These are phyloP conservation scores for Sclerotinia minor DNA, from an alignment of 2,329 filamentous ascomycete genomes.

Conservation along the genomic window DNA sequence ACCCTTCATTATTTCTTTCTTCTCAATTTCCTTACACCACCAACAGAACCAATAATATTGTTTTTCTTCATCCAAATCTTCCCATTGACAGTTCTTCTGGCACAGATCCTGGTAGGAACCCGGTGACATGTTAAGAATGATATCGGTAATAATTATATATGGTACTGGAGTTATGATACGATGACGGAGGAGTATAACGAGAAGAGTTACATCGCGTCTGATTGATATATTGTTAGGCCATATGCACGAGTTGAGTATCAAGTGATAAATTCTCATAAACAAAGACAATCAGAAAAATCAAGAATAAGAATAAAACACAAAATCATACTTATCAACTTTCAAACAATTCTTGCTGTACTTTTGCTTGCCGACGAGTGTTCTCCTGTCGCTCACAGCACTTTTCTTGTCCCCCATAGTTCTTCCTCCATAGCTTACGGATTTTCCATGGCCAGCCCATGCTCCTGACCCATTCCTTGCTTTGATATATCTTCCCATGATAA, in stretches of 20 bases:
- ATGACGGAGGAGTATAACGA: slow-evolving; percentile 31
- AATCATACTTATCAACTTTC: not conserved
- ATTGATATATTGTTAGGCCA: not conserved
- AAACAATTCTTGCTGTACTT: not conserved
- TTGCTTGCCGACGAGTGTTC: not conserved
- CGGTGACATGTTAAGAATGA: slow-evolving; percentile 22
- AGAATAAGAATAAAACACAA: not conserved
- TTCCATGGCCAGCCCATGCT: not conserved
- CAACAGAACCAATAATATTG: slow-evolving; percentile 9
- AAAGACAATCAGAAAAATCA: not conserved
- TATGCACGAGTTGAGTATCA: not conserved
- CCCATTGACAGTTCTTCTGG: not conserved
- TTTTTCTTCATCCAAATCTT: slow-evolving; percentile 8
- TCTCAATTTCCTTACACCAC: slow-evolving; percentile 15
- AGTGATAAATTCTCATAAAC: not conserved
- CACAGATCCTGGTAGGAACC: not conserved
- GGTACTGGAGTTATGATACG: slow-evolving; percentile 30
- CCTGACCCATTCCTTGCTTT: not conserved
- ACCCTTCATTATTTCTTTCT: slow-evolving; percentile 14
- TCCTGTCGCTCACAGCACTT: not conserved
- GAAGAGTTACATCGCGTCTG: slow-evolving; percentile 27
- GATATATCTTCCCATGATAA: not conserved
- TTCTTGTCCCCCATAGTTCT: not conserved
- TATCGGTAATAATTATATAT: slow-evolving; percentile 27
- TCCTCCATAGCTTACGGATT: no score